A percentile compares a stretch with the other conserved stretches of the same genome.
Evolutionary conservation across 2,329 filamentous ascomycete species (phyloP).

Genomic region (Cercospora berteroae): DNA sequence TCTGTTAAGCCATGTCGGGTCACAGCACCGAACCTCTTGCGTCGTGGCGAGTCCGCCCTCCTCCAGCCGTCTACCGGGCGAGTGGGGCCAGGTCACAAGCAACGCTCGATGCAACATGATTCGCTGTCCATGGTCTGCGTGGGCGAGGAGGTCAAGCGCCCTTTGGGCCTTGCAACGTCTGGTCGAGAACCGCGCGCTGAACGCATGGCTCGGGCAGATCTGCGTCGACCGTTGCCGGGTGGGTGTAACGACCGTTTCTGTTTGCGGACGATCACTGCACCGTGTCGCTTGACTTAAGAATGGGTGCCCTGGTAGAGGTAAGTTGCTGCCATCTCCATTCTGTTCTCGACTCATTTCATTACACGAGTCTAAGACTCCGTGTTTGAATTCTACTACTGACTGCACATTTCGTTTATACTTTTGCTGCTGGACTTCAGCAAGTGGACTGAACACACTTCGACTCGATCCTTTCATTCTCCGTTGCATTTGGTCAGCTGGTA

Average conservation of each 20-base stretch:
- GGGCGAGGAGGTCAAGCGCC: slow-evolving; percentile 4
- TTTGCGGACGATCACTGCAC: neutral
- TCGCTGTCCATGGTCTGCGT: slow-evolving; percentile 6
- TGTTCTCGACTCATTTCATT: neutral
- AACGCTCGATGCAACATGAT: neutral
- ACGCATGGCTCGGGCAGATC: slow-evolving; percentile 8
- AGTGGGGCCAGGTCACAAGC: slow-evolving; percentile 5
- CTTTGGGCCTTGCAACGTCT: neutral
- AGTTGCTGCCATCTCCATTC: neutral
- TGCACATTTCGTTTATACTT: neutral
- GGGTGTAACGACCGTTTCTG: slow-evolving; percentile 2
- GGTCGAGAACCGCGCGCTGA: slow-evolving; percentile 2
- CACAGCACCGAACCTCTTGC: neutral
- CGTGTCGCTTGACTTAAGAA: slow-evolving; percentile 4
- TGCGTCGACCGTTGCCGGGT: slow-evolving; percentile 1
- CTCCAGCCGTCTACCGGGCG: neutral
- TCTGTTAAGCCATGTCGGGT: slow-evolving; percentile 4
- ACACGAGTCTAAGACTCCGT: neutral
- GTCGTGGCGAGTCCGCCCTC: neutral
- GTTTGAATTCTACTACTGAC: neutral
- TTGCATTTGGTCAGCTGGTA: neutral
- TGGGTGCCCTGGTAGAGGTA: slow-evolving; percentile 9
- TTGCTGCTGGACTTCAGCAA: neutral
- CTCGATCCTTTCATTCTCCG: neutral
- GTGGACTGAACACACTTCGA: neutral